phyloP scores from a whole-genome alignment of 2,329 filamentous ascomycete genomes.

The Hymenoscyphus infarciens region DNA sequence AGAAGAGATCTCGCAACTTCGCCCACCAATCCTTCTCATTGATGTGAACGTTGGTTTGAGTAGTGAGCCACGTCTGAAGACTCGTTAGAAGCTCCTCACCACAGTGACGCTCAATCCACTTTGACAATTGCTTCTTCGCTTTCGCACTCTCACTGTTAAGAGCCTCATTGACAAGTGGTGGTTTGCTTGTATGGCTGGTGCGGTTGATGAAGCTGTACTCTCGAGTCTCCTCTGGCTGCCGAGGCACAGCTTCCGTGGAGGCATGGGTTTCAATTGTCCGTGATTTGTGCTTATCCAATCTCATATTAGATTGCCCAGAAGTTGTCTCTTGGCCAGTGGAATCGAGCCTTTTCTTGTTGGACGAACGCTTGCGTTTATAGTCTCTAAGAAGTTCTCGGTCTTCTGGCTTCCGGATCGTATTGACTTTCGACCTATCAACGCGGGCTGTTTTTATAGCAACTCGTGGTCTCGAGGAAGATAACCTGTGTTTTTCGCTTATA shows the following conservation, averaged over 20 bases:
- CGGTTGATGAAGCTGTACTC: neutral
- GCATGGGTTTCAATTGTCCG: neutral
- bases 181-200: neutral
- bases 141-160: neutral
- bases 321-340: neutral
- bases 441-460: slow-evolving; percentile 4
- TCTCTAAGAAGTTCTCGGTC: neutral
- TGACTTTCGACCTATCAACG: neutral
- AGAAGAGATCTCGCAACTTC: neutral
- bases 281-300: neutral
- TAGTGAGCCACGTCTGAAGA: neutral
- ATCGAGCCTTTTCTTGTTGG: neutral
- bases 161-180: neutral
- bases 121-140: neutral
- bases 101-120: neutral
- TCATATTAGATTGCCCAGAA: neutral
- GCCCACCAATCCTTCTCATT: neutral
- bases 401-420: neutral
- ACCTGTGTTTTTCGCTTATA: neutral
- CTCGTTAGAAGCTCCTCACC: neutral
- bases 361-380: neutral
- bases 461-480: neutral
- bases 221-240: neutral
- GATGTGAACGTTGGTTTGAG: neutral
- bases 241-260: neutral